A percentile compares a stretch with the other conserved stretches of the same genome.
Evolutionary conservation across 306 rosid genomes (phyloP).

Genomic region (Vachellia collinsii): DNA sequence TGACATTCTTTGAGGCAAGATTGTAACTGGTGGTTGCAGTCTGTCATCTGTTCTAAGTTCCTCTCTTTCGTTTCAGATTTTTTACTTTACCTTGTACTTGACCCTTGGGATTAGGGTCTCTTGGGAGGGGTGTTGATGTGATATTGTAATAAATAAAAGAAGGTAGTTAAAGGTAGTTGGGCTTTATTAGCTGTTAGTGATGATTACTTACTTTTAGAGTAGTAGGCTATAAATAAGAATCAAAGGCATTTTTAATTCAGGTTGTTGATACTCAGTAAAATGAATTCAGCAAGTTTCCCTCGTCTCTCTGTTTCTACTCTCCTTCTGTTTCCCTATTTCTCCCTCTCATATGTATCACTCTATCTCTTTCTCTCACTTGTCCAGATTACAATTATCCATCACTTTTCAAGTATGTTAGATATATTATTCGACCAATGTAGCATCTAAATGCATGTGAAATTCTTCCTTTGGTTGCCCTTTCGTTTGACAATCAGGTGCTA

Average conservation of each 20-base stretch:
- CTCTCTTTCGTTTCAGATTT: neutral
- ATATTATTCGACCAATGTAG: neutral
- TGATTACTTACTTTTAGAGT: neutral
- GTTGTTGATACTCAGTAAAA: neutral
- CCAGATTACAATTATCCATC: neutral
- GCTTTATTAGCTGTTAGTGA: neutral
- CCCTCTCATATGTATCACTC: neutral
- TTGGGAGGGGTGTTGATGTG: neutral
- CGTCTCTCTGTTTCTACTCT: neutral
- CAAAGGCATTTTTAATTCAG: neutral
- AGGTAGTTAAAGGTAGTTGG: neutral
- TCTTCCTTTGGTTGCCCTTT: neutral
- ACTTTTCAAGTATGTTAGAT: neutral
- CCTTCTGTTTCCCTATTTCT: neutral
- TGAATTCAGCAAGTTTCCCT: neutral
- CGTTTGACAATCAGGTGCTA: conserved; percentile 5
- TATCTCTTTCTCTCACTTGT: neutral
- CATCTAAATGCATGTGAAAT: neutral
- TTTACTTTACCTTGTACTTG: neutral
- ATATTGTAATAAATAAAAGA: neutral
- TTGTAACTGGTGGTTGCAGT: neutral
- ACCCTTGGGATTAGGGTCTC: neutral
- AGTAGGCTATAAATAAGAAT: neutral
- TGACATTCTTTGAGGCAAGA: neutral
- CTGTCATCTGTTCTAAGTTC: neutral